Base-by-base conservation (phyloP, 73 alveolate species). In the Chromera velia region DNA sequence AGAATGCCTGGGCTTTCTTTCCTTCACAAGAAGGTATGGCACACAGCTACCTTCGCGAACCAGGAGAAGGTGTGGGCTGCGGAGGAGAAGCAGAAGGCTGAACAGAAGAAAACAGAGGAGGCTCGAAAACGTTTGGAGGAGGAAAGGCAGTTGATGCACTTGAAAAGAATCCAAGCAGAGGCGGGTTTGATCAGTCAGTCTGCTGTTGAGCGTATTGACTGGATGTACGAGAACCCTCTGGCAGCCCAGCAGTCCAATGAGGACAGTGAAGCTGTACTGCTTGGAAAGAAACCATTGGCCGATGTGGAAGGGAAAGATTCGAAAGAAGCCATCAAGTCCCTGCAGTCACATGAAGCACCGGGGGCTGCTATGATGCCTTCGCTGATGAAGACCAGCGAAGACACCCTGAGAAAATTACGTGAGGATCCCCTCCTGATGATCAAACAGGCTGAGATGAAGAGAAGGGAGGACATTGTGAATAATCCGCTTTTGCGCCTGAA, bases 161-260 rank as follows among this genome's bases (percentile, higher is more conserved):
- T 92, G 81, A 92, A 92, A 86, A 89, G 86, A 84, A 76, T 91
- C 1, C 94, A 92, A 81, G 96, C 83, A 0, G 93, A 89, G 47
- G 90, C 90, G 31, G 98, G 98, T 10, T 82, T 92, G 55, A 90
- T 92, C 68, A 96, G 96, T 31, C 88, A 90, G 33, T 88, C 94
- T 81, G 93, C 86, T 81, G 73, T 90, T 63, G 90, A 92, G 73
- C 84, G 96, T 82, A 82, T 92, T 76, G 98, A 92, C 71, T 92
- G 94, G 91, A 92, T 92, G 95, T 92, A 92, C 72, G 95, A 92
- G 80, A n/a, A n/a, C n/a, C n/a, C n/a, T n/a, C n/a, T n/a, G n/a
- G 95, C 72, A 0, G 82, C 85, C 19, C 45, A 78, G 0, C 46
- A 63, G 67, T 63, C 46, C 46, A 62, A 40, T 28, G 67, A 78